Evolutionary conservation across 371 early-diverging fungal species (phyloP).

Genomic region (Rhizopus stolonifer): DNA sequence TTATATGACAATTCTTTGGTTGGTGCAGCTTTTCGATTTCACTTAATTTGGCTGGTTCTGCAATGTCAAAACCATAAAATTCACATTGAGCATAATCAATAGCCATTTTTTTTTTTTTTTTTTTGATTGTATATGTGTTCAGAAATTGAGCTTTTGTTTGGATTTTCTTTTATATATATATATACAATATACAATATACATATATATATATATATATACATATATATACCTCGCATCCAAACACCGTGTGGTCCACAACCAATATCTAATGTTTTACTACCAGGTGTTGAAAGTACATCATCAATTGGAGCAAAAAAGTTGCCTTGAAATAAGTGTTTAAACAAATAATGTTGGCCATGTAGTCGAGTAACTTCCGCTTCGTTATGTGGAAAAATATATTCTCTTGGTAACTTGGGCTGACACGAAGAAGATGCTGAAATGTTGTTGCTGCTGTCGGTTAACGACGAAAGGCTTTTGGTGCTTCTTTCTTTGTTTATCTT

Average conservation of each 20-base stretch:
- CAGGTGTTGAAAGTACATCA: constrained; percentile 6
- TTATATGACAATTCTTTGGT: constrained; percentile 27
- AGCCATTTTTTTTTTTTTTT: constrained; percentile 26
- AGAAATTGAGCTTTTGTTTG: background rate
- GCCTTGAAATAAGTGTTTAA: constrained; percentile 39
- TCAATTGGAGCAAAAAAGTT: constrained; percentile 38
- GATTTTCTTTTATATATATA: background rate
- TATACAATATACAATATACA: background rate
- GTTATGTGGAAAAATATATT: constrained; percentile 19
- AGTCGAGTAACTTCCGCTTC: constrained; percentile 24
- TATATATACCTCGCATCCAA: constrained; percentile 20
- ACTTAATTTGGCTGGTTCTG: constrained; percentile 14
- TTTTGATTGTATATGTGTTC: background rate
- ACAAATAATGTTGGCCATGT: constrained; percentile 27
- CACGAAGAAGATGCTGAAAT: constrained; percentile 4
- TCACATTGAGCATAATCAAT: constrained; percentile 32
- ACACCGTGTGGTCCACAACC: constrained; percentile 34
- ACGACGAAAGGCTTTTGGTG: background rate
- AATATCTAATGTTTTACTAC: constrained; percentile 26
- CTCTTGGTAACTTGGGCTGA: constrained; percentile 6
- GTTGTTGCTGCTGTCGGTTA: background rate
- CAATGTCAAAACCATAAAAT: constrained; percentile 31
- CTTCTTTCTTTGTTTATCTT: background rate
- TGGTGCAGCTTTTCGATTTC: constrained; percentile 10
- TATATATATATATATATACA: too few relatives aligned